Evolutionary conservation across 1,139 yeast genomes (phyloP).

Genomic region (Keqinozyma sinolaborantium): DNA sequence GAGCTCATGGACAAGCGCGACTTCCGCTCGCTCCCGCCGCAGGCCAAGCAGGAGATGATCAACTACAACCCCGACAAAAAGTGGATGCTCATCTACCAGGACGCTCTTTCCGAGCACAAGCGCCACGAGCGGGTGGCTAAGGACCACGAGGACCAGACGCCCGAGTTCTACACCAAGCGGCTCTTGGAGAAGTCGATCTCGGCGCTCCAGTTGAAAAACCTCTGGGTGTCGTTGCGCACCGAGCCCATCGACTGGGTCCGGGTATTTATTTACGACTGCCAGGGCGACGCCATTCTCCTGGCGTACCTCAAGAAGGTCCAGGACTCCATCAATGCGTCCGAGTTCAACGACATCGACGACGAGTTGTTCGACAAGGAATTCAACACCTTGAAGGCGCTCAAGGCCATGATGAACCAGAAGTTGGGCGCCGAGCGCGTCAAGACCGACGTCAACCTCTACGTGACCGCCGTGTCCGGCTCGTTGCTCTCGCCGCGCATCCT

Average conservation of each 20-base stretch:
- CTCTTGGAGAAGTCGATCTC: constrained; percentile 70
- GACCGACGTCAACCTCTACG: constrained; percentile 39
- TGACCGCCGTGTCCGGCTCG: constrained; percentile 42
- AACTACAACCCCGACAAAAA: constrained; percentile 75
- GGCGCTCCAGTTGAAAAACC: constrained; percentile 69
- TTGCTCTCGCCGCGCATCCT: constrained; percentile 57
- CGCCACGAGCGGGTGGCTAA: constrained; percentile 41
- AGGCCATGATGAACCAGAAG: constrained; percentile 47
- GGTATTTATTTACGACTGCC: constrained; percentile 67
- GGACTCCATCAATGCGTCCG: constrained; percentile 31
- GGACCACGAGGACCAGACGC: constrained; percentile 45
- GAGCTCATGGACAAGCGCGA: constrained; percentile 81
- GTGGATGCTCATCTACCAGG: constrained; percentile 91
- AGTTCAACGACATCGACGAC: constrained; percentile 37
- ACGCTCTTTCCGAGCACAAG: constrained; percentile 71
- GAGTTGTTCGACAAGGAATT: constrained; percentile 48
- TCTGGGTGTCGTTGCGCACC: constrained; percentile 89
- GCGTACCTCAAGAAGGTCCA: constrained; percentile 37
- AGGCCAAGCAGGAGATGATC: constrained; percentile 76
- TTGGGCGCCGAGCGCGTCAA: constrained; percentile 41
- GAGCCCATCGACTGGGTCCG: constrained; percentile 92
- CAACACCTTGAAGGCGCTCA: constrained; percentile 43
- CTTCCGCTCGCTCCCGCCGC: constrained; percentile 72
- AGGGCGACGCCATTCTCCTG: constrained; percentile 82
- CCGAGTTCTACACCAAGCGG: constrained; percentile 75